Evolutionary conservation across 441 rosid species (phyloP).

Genomic region (Gossypium gossypioides): DNA sequence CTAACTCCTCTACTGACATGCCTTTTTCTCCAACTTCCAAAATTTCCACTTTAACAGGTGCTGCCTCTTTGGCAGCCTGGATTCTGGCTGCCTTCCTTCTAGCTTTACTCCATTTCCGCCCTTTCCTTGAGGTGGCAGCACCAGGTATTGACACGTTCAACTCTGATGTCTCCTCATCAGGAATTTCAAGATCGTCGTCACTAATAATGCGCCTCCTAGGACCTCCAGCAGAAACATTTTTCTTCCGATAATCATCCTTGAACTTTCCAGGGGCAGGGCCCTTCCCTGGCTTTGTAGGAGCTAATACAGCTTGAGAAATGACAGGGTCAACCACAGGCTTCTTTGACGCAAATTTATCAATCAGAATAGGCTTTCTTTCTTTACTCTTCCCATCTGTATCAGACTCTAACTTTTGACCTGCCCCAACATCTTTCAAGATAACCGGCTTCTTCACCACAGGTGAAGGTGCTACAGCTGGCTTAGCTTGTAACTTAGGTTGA

Average conservation of each 20-base stretch:
- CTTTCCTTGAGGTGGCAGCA: constrained; percentile 51
- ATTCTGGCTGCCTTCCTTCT: constrained; percentile 85
- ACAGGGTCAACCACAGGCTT: constrained; percentile 58
- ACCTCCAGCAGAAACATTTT: constrained; percentile 45
- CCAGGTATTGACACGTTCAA: constrained; percentile 53
- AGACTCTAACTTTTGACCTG: constrained; percentile 38
- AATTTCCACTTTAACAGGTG: constrained; percentile 90
- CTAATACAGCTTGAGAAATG: constrained; percentile 57
- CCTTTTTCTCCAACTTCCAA: constrained; percentile 85
- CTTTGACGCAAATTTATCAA: constrained; percentile 82
- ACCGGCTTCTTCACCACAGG: constrained; percentile 52
- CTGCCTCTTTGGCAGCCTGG: constrained; percentile 86
- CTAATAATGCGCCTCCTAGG: constrained; percentile 48
- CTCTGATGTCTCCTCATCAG: constrained; percentile 67
- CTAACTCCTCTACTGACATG: constrained; percentile 81
- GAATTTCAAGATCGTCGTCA: constrained; percentile 40
- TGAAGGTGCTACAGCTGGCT: constrained; percentile 56
- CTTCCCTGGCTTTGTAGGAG: constrained; percentile 70
- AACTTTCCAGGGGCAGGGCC: constrained; percentile 61
- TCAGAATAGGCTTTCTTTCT: constrained; percentile 59
- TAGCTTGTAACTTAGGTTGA: constrained; percentile 64
- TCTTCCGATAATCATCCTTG: constrained; percentile 61
- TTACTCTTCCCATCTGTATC: constrained; percentile 31
- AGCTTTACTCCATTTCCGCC: constrained; percentile 97
- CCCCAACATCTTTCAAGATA: constrained; percentile 73